Base-by-base conservation (phyloP, 306 rosid genomes). In the Hippophae gyantsensis region DNA sequence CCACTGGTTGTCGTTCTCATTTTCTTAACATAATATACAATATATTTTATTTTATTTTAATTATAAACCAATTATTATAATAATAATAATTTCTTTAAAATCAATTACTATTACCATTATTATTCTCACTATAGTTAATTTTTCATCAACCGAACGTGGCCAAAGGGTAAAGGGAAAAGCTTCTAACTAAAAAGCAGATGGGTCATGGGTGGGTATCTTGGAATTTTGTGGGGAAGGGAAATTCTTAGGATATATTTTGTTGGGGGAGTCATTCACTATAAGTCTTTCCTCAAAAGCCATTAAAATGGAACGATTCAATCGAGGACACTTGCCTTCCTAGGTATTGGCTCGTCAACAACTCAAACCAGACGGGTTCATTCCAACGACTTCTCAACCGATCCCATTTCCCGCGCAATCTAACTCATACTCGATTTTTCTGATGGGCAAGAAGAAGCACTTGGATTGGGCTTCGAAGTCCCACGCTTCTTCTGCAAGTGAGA, bases 391-490 rank as follows among this genome's bases (percentile, higher is more conserved):
- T 32, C 1, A 6, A 9, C 9, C 23, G 12, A 2, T 27, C 14
- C n/a, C 54, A 43, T 46, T 68, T 54, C 61, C 67, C 66, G 73
- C 62, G 25, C 47, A 7, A 8, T 10, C 13, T 12, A 9, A 3
- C 11, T n/a, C 13, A 25, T 5, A 5, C 40, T 57, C 13, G 7
- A 25, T 6, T 38, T 54, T 41, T 11, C 8, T 54, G 51, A 69
- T 69, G 74, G 74, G 69, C 38, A 69, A 69, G 74, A 69, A 56
- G 56, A 57, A 69, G 61, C 66, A 45, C 53, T 62, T 54, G 45
- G 68, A 69, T 49, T 69, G 57, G 63, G 10, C 68, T 10, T 48
- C 68, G 7, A 68, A 38, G 48, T 68, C 72, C 48, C 32, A 51
- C 2, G 18, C 46, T 44, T 68, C 72, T 43, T 55, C 74, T 7